Evolutionary conservation across 164 flowering plant species (phyloP), one percentile per base, ranked within the genome.

Genomic region (Aristolochia contorta): DNA sequence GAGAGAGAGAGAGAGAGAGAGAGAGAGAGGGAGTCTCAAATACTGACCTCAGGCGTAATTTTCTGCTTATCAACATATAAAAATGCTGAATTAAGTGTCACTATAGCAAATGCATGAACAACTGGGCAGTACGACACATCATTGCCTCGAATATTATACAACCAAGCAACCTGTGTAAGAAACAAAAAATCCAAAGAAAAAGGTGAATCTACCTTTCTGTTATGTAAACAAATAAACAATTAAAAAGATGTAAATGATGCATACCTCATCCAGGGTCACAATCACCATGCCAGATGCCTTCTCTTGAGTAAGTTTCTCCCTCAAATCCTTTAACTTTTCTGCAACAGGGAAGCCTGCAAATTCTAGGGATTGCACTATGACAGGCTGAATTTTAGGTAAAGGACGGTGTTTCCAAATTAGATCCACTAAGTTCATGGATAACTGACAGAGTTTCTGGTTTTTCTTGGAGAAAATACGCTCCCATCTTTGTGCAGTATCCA

Each of bases 111-210:
- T 57, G 97, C 87, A 81, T 91, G 97, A 71, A 88, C 91, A 70
- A 91, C 96, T 18, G 99, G 97, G 71, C 75, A 75, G 65, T 94
- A 91, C 24, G 93, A 65, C 25, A 94, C 96, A 80, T 94, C 96
- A 76, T 37, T 72, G 56, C 99, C 99, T 33, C 97, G 95, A 41
- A 94, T 67, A 66, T 91, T 94, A 63, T 80, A 94, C 68, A 94
- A 67, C 97, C 99, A 94, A 65, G 96, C 99, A 73, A 94, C 97
- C 99, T 93, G 81, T 57, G 75, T 9, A 22, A 41, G 33, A 49
- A 49, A 57, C 13, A 49, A 48, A 33, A 19, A 14, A 15, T 16
- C 43, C 23, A 22, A 37, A 37, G 43, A 37, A 7, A 37, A 37
- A n/a, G 21, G 18, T 56, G 32, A 16, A 3, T 32, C 3, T 32